Evolutionary conservation across 805 yeast genomes (phyloP).

Genomic region (Lachancea nothofagi): DNA sequence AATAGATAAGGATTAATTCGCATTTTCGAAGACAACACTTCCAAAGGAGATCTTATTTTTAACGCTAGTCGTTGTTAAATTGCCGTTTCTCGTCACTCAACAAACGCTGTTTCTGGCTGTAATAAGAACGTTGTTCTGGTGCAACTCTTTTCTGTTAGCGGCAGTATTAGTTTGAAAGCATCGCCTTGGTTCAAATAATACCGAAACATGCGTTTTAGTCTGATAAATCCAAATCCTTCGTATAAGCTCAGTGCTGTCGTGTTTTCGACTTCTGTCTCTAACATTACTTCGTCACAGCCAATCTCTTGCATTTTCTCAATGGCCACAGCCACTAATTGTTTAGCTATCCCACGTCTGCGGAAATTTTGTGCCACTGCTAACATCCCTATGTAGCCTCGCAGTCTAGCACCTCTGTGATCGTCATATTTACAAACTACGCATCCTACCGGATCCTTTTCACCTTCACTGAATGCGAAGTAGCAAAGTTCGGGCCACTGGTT

Average conservation of each 20-base stretch:
- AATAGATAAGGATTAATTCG: slow-evolving; percentile 7
- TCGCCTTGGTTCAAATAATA: slow-evolving; percentile 91
- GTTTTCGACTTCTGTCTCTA: slow-evolving; percentile 88
- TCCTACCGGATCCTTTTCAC: slow-evolving; percentile 50
- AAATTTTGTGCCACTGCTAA: slow-evolving; percentile 68
- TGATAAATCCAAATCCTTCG: slow-evolving; percentile 69
- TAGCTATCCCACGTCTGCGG: slow-evolving; percentile 81
- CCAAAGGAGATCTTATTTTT: too few species aligned
- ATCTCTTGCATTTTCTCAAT: slow-evolving; percentile 58
- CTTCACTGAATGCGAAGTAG: slow-evolving; percentile 47
- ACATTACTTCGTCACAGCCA: slow-evolving; percentile 81
- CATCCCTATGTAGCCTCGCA: slow-evolving; percentile 95
- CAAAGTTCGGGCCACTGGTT: slow-evolving; percentile 89
- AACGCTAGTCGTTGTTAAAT: too few species aligned
- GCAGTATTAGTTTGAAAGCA: slow-evolving; percentile 82
- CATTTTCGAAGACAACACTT: too few species aligned
- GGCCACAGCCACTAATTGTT: slow-evolving; percentile 54
- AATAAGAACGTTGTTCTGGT: slow-evolving; percentile 50
- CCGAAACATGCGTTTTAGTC: slow-evolving; percentile 70
- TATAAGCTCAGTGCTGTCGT: slow-evolving; percentile 61
- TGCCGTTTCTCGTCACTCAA: neutral
- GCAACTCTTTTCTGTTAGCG: slow-evolving; percentile 58
- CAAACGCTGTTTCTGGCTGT: slow-evolving; percentile 13
- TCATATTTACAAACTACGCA: slow-evolving; percentile 80
- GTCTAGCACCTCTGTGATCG: slow-evolving; percentile 57